Base-by-base conservation (phyloP, 768 basidiomycete species). In the Xerocomus potaroensis region DNA sequence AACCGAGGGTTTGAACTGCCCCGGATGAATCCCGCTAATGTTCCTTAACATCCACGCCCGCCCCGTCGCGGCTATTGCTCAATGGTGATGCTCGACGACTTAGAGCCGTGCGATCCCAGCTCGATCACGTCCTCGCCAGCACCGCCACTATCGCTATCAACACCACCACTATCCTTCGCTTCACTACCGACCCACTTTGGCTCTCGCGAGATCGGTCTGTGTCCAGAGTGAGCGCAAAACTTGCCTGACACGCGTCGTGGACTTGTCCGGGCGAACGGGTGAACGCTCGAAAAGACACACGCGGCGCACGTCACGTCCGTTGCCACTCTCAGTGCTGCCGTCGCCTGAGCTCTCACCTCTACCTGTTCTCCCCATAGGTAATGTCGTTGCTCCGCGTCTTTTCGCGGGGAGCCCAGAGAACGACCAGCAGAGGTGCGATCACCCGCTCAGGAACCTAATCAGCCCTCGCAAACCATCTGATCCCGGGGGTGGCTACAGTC, bases 371-470 rank as follows among this genome's bases (percentile, higher is more conserved):
- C 33, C n/a, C n/a, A 4, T 14, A 21, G 21, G 8, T n/a, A n/a
- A n/a, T n/a, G 43, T 5, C 3, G 7, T 14, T 5, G 3, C 37
- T 27, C 61, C 61, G 60, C 1, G 58, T 49, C 31, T 49, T 49
- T 4, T 56, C 60, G 16, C 60, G 55, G 16, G 50, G 47, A 19
- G 50, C 46, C 55, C 60, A 51, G 33, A 63, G 53, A 5, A 63
- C 55, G 27, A 63, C 63, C 50, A 63, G 27, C 23, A 63, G 38
- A 2, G 60, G 55, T 4, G 60, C 55, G 8, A 61, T 63, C 10
- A 58, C 61, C 60, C 63, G 22, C 11, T 18, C 21, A 9, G 29
- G n/a, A n/a, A 8, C 12, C 5, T 16, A 11, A 31, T 50, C 30
- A 41, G 15, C 0, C 4, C 23, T 12, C 9, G n/a, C n/a, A n/a